phyloP scores from a whole-genome alignment of 2,329 filamentous ascomycete genomes.

The Aureobasidium zeae region DNA sequence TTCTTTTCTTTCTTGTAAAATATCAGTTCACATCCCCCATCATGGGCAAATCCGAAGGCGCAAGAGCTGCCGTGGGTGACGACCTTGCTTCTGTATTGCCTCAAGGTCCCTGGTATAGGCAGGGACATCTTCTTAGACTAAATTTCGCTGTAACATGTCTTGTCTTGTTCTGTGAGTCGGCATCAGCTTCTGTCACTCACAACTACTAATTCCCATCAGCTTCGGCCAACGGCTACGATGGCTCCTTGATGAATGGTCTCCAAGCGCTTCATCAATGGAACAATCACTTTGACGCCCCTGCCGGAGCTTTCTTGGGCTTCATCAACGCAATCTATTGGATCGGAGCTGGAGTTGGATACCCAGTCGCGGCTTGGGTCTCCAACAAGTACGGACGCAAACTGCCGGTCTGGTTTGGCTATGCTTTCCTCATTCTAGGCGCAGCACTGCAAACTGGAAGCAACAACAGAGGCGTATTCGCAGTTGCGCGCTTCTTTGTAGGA shows the following conservation, averaged over 20 bases:
- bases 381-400: slow-evolving; percentile 31
- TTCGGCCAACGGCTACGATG: slow-evolving; percentile 8
- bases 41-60: background rate
- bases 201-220: background rate
- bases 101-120: slow-evolving; percentile 20
- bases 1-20: background rate
- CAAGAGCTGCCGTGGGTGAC: slow-evolving; percentile 16
- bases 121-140: slow-evolving; percentile 19
- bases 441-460: slow-evolving; percentile 17
- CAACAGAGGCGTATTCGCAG: slow-evolving; percentile 28
- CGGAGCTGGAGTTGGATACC: slow-evolving; percentile 6
- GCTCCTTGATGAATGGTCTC: slow-evolving; percentile 38
- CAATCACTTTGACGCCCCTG: slow-evolving; percentile 32
- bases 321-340: slow-evolving; percentile 25
- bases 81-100: slow-evolving; percentile 18
- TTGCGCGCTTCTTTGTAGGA: slow-evolving; percentile 32
- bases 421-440: slow-evolving; percentile 27
- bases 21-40: background rate
- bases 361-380: slow-evolving; percentile 26
- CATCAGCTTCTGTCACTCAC: slow-evolving; percentile 2
- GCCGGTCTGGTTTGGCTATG: slow-evolving; percentile 23
- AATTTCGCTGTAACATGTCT: slow-evolving; percentile 16
- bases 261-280: slow-evolving; percentile 37
- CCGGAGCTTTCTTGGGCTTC: slow-evolving; percentile 30
- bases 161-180: slow-evolving; percentile 19